Percentiles rank a stretch among this genome's conserved stretches.
phyloP scores from a whole-genome alignment of 768 basidiomycete species.

The Rhizopogon vulgaris region DNA sequence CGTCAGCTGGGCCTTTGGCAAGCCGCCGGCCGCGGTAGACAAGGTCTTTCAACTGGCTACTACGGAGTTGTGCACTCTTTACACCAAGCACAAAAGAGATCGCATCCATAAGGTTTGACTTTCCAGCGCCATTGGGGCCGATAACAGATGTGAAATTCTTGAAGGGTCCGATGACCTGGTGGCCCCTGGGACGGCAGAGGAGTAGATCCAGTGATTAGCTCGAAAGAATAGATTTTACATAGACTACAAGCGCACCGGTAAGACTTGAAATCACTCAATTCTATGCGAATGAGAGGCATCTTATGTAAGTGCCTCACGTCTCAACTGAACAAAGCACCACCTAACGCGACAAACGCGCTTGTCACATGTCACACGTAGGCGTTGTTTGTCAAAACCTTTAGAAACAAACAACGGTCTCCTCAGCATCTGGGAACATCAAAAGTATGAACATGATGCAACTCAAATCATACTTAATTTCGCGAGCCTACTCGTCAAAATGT shows the following conservation, averaged over 20 bases:
- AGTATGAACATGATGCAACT: too few species aligned
- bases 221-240: background rate
- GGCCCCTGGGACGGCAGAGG: constrained; percentile 40
- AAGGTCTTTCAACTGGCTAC: constrained; percentile 90
- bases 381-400: constrained; percentile 1
- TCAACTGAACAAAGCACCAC: background rate
- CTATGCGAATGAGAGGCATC: constrained; percentile 83
- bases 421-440: too few species aligned
- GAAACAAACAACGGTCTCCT: background rate
- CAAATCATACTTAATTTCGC: too few species aligned
- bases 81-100: constrained; percentile 98
- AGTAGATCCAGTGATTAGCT: constrained; percentile 1
- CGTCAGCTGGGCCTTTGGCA: constrained; percentile 41
- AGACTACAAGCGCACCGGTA: constrained; percentile 51
- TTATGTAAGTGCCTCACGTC: background rate
- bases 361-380: background rate
- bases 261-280: constrained; percentile 96
- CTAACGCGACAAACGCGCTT: background rate
- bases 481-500: too few species aligned
- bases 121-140: constrained; percentile 98
- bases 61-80: constrained; percentile 87
- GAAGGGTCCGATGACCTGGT: constrained; percentile 87
- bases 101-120: constrained; percentile 99
- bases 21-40: constrained; percentile 88
- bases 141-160: constrained; percentile 93